These are phyloP conservation scores for Omphalotus olearius DNA, from an alignment of 1,284 basidiomycete species.

Conservation along the genomic window DNA sequence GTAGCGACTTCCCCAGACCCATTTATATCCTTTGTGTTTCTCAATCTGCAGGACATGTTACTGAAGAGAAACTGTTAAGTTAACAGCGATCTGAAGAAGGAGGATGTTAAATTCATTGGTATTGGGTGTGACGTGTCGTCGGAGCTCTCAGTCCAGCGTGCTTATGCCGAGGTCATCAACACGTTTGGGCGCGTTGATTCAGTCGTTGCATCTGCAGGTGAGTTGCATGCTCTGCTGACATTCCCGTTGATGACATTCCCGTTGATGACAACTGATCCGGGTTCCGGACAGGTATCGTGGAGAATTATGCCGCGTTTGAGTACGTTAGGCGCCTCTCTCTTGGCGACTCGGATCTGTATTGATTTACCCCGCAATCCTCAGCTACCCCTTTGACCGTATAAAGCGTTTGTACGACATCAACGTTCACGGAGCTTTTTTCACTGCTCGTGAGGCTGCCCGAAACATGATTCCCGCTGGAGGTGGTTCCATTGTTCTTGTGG, in stretches of 20 bases:
- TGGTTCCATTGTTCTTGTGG: conserved; percentile 85
- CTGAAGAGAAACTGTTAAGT: conserved; percentile 37
- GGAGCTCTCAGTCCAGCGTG: conserved; percentile 74
- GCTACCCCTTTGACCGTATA: conserved; percentile 82
- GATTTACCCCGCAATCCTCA: conserved; percentile 23
- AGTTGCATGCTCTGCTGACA: conserved; percentile 19
- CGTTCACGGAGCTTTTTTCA: conserved; percentile 90
- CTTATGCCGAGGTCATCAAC: conserved; percentile 64
- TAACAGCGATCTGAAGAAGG: conserved; percentile 55
- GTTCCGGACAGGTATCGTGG: conserved; percentile 65
- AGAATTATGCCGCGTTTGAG: conserved; percentile 90
- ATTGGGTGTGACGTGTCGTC: conserved; percentile 87
- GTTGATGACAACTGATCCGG: not conserved
- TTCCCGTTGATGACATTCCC: not conserved
- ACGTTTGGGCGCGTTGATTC: conserved; percentile 83
- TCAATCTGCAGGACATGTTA: conserved; percentile 22
- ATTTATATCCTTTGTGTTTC: conserved; percentile 9
- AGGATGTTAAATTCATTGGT: conserved; percentile 71
- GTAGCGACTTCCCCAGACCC: not conserved
- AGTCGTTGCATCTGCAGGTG: conserved; percentile 86
- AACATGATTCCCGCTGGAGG: conserved; percentile 73
- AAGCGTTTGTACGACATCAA: conserved; percentile 89
- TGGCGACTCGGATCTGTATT: conserved; percentile 1
- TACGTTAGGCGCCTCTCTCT: conserved; percentile 29
- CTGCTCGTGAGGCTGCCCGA: conserved; percentile 87